Evolutionary conservation across 805 yeast genomes (phyloP).

Genomic region (Alloascoidea hylecoeti): DNA sequence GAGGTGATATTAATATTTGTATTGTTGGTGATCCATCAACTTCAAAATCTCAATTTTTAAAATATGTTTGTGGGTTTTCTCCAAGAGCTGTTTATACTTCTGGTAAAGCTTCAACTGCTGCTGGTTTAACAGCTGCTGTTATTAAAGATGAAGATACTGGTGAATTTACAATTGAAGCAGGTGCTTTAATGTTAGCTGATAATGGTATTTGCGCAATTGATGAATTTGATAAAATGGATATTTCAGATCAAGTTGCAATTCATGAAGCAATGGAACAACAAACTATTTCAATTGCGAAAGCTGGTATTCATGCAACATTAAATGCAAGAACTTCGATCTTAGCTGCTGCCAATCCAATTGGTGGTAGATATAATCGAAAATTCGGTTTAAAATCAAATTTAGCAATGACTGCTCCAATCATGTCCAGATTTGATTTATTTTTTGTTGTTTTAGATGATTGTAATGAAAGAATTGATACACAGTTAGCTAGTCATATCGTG

Average conservation of each 20-base stretch:
- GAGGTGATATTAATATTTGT: conserved; percentile 96
- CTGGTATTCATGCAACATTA: conserved; percentile 95
- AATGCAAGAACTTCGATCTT: conserved; percentile 93
- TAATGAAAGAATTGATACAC: conserved; percentile 80
- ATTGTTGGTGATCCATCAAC: conserved; percentile 97
- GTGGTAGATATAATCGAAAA: conserved; percentile 91
- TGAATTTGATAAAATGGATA: conserved; percentile 96
- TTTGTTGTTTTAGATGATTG: conserved; percentile 93
- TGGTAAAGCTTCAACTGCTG: conserved; percentile 97
- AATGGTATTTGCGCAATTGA: conserved; percentile 98
- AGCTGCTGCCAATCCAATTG: conserved; percentile 98
- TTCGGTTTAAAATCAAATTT: conserved; percentile 72
- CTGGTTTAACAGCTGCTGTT: conserved; percentile 97
- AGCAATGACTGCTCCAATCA: conserved; percentile 95
- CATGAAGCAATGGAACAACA: conserved; percentile 99
- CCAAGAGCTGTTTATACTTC: conserved; percentile 95
- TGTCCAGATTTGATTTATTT: conserved; percentile 94
- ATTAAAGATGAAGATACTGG: conserved; percentile 96
- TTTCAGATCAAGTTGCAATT: conserved; percentile 91
- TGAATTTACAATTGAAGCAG: conserved; percentile 95
- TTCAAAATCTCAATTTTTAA: conserved; percentile 88
- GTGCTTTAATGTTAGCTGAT: conserved; percentile 96
- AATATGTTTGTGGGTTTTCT: conserved; percentile 80
- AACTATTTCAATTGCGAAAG: conserved; percentile 95
- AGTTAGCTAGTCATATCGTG: conserved; percentile 85